Percentiles rank a stretch among this genome's conserved stretches.
These are phyloP conservation scores for Metarhizium guizhouense DNA, from an alignment of 2,329 filamentous ascomycete genomes.

Conservation along the genomic window DNA sequence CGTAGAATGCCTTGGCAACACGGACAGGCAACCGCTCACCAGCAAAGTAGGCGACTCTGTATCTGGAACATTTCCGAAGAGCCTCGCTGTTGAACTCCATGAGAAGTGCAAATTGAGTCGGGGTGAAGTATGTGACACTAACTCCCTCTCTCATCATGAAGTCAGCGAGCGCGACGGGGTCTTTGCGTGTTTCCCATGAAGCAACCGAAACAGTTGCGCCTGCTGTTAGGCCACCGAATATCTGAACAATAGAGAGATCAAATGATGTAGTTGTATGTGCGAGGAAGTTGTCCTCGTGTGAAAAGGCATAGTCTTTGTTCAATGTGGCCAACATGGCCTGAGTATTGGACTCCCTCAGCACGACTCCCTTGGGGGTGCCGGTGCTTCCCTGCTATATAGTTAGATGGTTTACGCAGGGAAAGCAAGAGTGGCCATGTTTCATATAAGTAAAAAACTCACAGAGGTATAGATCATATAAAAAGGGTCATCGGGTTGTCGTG, in stretches of 20 bases:
- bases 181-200: conserved; percentile 14
- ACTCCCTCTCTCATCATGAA: conserved; percentile 14
- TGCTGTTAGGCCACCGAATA: conserved; percentile 12
- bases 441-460: conserved; percentile 6
- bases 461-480: conserved; percentile 18
- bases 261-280: conserved; percentile 16
- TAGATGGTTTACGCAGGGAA: not conserved
- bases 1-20: conserved; percentile 14
- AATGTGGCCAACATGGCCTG: conserved; percentile 16
- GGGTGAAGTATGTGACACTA: conserved; percentile 15
- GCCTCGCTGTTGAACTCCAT: conserved; percentile 13
- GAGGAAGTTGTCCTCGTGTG: conserved; percentile 12
- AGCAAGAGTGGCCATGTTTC: not conserved
- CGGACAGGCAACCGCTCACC: conserved; percentile 15
- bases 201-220: conserved; percentile 15
- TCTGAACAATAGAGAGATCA: conserved; percentile 16
- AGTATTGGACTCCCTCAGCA: conserved; percentile 15
- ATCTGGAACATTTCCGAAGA: conserved; percentile 11
- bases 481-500: conserved; percentile 11
- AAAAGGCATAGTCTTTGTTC: conserved; percentile 13
- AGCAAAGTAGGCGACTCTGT: conserved; percentile 14
- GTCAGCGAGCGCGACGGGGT: conserved; percentile 14
- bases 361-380: conserved; percentile 16
- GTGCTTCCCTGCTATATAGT: conserved; percentile 12
- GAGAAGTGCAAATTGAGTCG: conserved; percentile 14